Percentiles rank a stretch among this genome's conserved stretches.
phyloP scores from a whole-genome alignment of 768 basidiomycete species.

The Mycena polygramma region DNA sequence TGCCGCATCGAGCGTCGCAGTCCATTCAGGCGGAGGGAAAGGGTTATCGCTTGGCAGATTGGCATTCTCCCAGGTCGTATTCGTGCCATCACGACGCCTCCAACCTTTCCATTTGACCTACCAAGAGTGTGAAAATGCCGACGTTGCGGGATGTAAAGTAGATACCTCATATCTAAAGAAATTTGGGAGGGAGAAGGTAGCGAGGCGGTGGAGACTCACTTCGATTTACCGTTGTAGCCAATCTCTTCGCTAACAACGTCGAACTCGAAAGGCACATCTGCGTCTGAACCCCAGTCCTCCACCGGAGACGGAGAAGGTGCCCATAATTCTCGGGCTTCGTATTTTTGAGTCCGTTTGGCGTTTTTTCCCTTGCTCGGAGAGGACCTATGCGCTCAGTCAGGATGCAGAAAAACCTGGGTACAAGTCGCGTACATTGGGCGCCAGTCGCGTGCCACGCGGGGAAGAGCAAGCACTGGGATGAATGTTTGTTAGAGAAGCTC shows the following conservation, averaged over 20 bases:
- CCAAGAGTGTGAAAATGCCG: background rate
- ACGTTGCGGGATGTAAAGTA: background rate
- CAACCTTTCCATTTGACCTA: constrained; percentile 26
- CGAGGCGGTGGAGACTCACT: constrained; percentile 11
- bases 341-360: constrained; percentile 1
- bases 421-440: background rate
- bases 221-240: constrained; percentile 8
- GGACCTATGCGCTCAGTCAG: background rate
- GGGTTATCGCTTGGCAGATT: background rate
- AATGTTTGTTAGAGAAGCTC: too few species aligned
- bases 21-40: constrained; percentile 21
- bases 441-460: too few species aligned
- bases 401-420: background rate
- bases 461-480: too few species aligned
- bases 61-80: constrained; percentile 26
- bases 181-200: background rate
- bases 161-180: constrained; percentile 28
- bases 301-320: constrained; percentile 19
- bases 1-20: background rate
- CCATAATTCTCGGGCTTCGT: constrained; percentile 18
- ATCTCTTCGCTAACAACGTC: constrained; percentile 30
- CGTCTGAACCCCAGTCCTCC: constrained; percentile 21
- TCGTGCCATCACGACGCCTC: constrained; percentile 28
- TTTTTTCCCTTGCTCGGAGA: background rate
- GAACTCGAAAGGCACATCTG: background rate